Evolutionary conservation across 2,329 filamentous ascomycete genomes (phyloP).

Genomic region (Talaromyces sp.): DNA sequence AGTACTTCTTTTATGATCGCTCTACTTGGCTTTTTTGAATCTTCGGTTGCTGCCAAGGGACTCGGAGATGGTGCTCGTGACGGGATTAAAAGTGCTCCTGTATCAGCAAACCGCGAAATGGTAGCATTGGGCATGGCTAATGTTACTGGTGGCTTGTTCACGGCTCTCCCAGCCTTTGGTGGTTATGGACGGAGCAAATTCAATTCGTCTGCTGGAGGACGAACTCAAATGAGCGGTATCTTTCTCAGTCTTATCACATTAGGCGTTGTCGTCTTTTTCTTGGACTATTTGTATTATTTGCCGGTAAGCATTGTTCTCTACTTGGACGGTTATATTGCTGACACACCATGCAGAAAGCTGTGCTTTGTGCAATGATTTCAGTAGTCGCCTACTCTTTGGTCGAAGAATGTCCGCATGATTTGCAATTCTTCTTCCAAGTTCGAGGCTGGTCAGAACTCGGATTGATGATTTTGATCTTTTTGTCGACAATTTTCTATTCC

Average conservation of each 20-base stretch:
- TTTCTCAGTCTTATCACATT: slow-evolving; percentile 80
- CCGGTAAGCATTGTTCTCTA: slow-evolving; percentile 60
- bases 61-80: slow-evolving; percentile 62
- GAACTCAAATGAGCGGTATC: slow-evolving; percentile 89
- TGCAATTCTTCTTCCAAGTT: slow-evolving; percentile 83
- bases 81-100: slow-evolving; percentile 71
- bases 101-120: slow-evolving; percentile 89
- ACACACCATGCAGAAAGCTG: slow-evolving; percentile 65
- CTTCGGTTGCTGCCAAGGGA: slow-evolving; percentile 91
- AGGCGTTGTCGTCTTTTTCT: slow-evolving; percentile 72
- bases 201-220: slow-evolving; percentile 85
- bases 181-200: slow-evolving; percentile 96
- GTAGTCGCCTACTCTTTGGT: slow-evolving; percentile 93
- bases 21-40: slow-evolving; percentile 96
- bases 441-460: slow-evolving; percentile 79
- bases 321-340: slow-evolving; percentile 3
- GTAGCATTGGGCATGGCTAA: slow-evolving; percentile 89
- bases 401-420: slow-evolving; percentile 90
- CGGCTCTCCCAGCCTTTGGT: slow-evolving; percentile 88
- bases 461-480: slow-evolving; percentile 86
- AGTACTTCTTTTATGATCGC: slow-evolving; percentile 91
- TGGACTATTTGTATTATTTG: slow-evolving; percentile 92
- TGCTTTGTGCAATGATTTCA: slow-evolving; percentile 88
- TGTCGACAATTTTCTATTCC: slow-evolving; percentile 92
- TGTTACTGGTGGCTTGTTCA: slow-evolving; percentile 85